Evolutionary conservation across 2,329 filamentous ascomycete species (phyloP).

Genomic region (Aspergillus thermomutatus): DNA sequence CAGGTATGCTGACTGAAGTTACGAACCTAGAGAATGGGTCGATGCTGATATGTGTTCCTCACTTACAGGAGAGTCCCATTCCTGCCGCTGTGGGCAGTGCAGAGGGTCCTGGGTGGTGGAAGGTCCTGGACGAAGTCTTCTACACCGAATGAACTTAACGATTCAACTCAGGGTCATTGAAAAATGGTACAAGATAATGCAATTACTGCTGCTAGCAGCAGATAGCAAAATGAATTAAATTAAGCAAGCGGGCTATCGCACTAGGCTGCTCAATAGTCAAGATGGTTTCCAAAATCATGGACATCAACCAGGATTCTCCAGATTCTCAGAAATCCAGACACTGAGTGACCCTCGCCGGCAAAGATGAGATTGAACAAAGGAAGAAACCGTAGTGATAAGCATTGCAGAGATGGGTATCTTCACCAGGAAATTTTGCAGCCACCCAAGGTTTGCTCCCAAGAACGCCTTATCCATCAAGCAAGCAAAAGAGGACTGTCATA

Average conservation of each 20-base stretch:
- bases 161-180: background rate
- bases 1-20: constrained; percentile 46
- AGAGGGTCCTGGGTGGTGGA: constrained; percentile 37
- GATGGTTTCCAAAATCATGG: constrained; percentile 1
- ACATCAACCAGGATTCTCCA: constrained; percentile 4
- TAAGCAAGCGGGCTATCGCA: background rate
- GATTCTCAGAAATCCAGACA: constrained; percentile 1
- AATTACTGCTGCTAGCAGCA: background rate
- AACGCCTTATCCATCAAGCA: constrained; percentile 17
- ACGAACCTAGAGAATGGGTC: background rate
- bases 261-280: background rate
- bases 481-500: constrained; percentile 15
- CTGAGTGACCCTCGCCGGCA: background rate
- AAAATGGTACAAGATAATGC: background rate
- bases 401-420: constrained; percentile 25
- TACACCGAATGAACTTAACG: constrained; percentile 23
- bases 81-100: constrained; percentile 30
- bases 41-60: constrained; percentile 4
- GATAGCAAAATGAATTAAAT: background rate
- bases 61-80: constrained; percentile 29
- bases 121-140: constrained; percentile 34
- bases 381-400: constrained; percentile 13
- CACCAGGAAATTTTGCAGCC: constrained; percentile 15
- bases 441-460: constrained; percentile 17
- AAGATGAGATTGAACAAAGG: constrained; percentile 1